Base-by-base conservation (phyloP, 1,284 basidiomycete genomes). In the Fomes fomentarius region DNA sequence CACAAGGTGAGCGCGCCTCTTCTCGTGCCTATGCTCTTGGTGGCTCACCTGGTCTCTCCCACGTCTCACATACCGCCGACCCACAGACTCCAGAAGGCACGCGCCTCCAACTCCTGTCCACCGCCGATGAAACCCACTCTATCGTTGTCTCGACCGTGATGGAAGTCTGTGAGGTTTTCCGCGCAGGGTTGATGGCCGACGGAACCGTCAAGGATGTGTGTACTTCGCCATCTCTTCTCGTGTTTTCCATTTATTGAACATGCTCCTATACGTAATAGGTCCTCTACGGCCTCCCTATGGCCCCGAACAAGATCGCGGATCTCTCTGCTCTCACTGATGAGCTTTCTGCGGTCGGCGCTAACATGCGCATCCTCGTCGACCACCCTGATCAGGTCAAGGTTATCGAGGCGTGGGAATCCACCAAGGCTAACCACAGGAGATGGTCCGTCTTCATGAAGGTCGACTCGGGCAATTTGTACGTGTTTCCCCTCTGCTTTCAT, bases 361-460 rank as follows among this genome's bases (percentile, higher is more conserved):
- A 76, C 14, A 69, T 94, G 35, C 80, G 89, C 22, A 68, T 94
- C 41, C 76, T 94, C 61, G 74, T 95, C 24, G 93, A 94, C 69
- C 82, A 92, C 68, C 80, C 84, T 10, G 82, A 81, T 37, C 93
- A 94, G 68, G 72, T 94, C 40, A 71, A 73, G 39, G 81, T 81
- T 47, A 69, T 95, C 25, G 84, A 89, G 53, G 74, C 74, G 31
- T 87, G 79, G 64, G 83, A 84, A 66, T 72, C 66, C 35, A 63
- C 63, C 43, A 71, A 75, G 63, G 61, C 66, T 31, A 67, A 62
- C 15, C 69, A 76, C 2, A 75, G 76, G 60, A 74, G 68, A 48
- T 94, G 92, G 91, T 86, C 83, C 17, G 81, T 81, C 1, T 94
- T 94, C 66, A 78, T 94, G 57, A 94, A 94, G 67, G 78, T 94